Percentiles rank a stretch among this genome's conserved stretches.
Evolutionary conservation across 192 early-diverging fungal species (phyloP).

Genomic region (Lunasporangiospora selenospora): DNA sequence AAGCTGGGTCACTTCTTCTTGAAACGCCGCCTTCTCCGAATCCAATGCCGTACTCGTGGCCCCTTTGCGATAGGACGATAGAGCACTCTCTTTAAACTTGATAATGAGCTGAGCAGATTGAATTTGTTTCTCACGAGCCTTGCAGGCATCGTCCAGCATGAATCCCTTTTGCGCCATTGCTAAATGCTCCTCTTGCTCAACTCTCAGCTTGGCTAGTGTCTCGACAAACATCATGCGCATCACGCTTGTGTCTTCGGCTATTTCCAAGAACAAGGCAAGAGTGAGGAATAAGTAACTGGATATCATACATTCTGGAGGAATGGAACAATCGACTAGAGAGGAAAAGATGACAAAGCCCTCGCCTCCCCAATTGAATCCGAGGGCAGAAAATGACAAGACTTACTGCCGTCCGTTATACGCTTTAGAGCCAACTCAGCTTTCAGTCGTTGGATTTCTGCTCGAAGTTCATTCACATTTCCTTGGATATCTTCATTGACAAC

Average conservation of each 20-base stretch:
- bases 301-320: background rate
- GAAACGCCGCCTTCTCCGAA: slow-evolving; percentile 28
- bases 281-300: background rate
- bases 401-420: slow-evolving; percentile 14
- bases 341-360: too few species aligned
- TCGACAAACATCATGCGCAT: slow-evolving; percentile 53
- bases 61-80: slow-evolving; percentile 29
- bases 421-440: slow-evolving; percentile 53
- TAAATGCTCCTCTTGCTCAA: slow-evolving; percentile 56
- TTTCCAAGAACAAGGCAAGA: background rate
- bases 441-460: slow-evolving; percentile 64
- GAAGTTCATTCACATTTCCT: slow-evolving; percentile 66
- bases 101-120: slow-evolving; percentile 39
- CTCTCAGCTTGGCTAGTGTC: slow-evolving; percentile 56
- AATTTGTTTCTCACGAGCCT: slow-evolving; percentile 37
- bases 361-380: too few species aligned
- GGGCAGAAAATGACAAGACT: background rate
- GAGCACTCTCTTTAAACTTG: slow-evolving; percentile 42
- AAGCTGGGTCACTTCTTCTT: slow-evolving; percentile 34
- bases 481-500: slow-evolving; percentile 74
- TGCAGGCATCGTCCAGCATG: slow-evolving; percentile 48
- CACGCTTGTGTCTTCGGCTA: slow-evolving; percentile 48
- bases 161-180: slow-evolving; percentile 55
- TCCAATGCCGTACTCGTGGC: slow-evolving; percentile 29
- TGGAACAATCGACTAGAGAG: background rate